Evolutionary conservation across 2,329 filamentous ascomycete genomes (phyloP).

Genomic region (Nigrospora osmanthi): DNA sequence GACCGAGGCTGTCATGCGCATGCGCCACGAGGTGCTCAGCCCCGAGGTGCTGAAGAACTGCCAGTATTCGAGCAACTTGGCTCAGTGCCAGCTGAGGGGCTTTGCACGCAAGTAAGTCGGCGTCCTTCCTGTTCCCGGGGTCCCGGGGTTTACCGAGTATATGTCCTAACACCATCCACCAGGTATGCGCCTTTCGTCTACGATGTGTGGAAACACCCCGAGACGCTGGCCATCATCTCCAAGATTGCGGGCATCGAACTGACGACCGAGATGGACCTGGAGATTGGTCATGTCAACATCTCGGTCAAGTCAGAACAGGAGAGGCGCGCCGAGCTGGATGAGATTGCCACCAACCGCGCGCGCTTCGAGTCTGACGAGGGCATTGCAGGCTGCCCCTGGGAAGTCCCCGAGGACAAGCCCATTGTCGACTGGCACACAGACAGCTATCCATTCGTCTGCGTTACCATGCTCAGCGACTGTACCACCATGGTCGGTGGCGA

Average conservation of each 20-base stretch:
- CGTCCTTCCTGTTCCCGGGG: neutral
- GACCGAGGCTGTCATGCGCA: constrained; percentile 49
- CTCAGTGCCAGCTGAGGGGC: constrained; percentile 34
- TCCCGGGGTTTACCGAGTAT: neutral
- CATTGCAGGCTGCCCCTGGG: constrained; percentile 22
- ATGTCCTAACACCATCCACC: neutral
- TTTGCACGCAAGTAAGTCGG: constrained; percentile 36
- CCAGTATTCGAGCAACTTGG: constrained; percentile 51
- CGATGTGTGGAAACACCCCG: constrained; percentile 33
- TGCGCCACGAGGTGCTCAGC: constrained; percentile 55
- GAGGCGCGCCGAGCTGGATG: constrained; percentile 31
- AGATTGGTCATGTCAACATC: constrained; percentile 49
- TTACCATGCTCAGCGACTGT: constrained; percentile 60
- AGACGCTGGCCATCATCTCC: constrained; percentile 38
- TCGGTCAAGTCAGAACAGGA: constrained; percentile 40
- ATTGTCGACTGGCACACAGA: constrained; percentile 58
- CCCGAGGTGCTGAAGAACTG: constrained; percentile 48
- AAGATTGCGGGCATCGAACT: constrained; percentile 47
- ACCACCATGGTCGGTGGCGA: constrained; percentile 56
- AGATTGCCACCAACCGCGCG: constrained; percentile 22
- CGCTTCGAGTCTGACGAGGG: constrained; percentile 18
- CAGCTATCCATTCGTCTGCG: constrained; percentile 61
- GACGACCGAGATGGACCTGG: constrained; percentile 43
- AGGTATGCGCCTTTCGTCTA: constrained; percentile 59
- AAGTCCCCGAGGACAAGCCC: constrained; percentile 35